Evolutionary conservation across 495 filamentous ascomycete species (phyloP), one percentile per base, ranked within the genome.

Genomic region (Aspergillus ellipticus): DNA sequence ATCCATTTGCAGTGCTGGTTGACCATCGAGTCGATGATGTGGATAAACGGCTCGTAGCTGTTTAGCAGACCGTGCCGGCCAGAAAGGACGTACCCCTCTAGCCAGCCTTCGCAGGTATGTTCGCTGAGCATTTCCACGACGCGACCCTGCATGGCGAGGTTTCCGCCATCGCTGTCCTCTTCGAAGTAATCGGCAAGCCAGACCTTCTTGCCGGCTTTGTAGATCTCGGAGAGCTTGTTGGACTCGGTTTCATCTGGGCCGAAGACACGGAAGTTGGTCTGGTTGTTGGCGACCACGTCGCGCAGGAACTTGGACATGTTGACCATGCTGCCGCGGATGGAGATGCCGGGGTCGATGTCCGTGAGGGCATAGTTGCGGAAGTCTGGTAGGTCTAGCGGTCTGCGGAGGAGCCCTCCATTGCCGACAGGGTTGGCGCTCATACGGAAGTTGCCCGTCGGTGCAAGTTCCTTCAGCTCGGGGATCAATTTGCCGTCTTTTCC

Each of bases 1-100:
- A 90, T 76, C 87, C 86, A 89, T 66, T 90, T 90, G 74, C 85
- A 88, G 70, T 89, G 87, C 69, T 89, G 86, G 66, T 88, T 88
- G 49, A 90, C 86, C 86, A 89, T 90, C 0, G 81, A 85, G 64
- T 90, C 87, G 60, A 90, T 88, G 61, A 90, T 80, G 60, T 90
- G 87, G 56, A 89, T 85, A 65, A 89, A 90, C 0, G 87, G 86
- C 64, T 90, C 86, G 72, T 90, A 90, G 70, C 81, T 84, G 73
- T 90, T 90, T 31, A 90, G 76, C 41, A 90, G 67, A 17, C 87
- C 86, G 61, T 90, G 86, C 4, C 86, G 77, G 13, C 87, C 87
- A 39, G 79, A 85, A 6, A 89, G 83, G 55, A 87, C 69, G 61
- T 89, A 90, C 11, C 86, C 87, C 70, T 90, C 87, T 26, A 90